Conservation (phyloP, 208 protist species). For the Trypanosoma grayi region DNA sequence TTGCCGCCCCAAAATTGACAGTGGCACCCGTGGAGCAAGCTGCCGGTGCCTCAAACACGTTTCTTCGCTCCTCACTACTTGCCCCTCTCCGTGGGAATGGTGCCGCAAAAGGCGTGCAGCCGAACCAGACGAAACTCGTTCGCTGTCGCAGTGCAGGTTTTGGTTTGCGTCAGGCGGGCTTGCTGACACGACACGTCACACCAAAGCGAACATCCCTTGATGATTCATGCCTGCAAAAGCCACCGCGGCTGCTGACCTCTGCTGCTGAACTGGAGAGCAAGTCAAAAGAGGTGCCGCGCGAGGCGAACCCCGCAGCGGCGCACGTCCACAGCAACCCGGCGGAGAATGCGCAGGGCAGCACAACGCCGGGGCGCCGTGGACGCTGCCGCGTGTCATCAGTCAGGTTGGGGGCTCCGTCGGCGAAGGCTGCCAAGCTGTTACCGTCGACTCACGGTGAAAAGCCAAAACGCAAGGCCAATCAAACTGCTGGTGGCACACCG, state of each 20-base stretch:
- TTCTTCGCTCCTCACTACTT: background rate
- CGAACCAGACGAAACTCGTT: background rate
- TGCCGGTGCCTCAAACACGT: background rate
- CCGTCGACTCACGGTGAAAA: background rate
- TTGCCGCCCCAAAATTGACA: background rate
- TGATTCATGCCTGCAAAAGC: constrained; percentile 1
- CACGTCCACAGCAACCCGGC: too few species aligned
- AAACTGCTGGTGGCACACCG: background rate
- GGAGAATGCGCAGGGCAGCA: background rate
- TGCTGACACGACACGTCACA: background rate
- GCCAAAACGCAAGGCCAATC: background rate
- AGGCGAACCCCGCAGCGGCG: background rate
- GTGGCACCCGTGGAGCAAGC: background rate
- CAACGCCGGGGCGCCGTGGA: background rate
- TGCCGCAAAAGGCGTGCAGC: background rate
- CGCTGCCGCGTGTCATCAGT: constrained; percentile 2
- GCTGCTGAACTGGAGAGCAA: background rate
- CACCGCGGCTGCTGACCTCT: too few species aligned
- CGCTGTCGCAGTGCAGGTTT: constrained; percentile 8
- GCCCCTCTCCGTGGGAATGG: background rate
- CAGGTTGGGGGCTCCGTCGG: background rate
- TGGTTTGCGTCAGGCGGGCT: background rate
- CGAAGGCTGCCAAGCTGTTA: background rate
- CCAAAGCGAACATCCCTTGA: background rate
- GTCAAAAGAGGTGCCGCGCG: background rate